A percentile compares a stretch with the other conserved stretches of the same genome.
These are phyloP conservation scores for Aspergillus flavus DNA, from an alignment of 2,329 filamentous ascomycete genomes.

Conservation along the genomic window DNA sequence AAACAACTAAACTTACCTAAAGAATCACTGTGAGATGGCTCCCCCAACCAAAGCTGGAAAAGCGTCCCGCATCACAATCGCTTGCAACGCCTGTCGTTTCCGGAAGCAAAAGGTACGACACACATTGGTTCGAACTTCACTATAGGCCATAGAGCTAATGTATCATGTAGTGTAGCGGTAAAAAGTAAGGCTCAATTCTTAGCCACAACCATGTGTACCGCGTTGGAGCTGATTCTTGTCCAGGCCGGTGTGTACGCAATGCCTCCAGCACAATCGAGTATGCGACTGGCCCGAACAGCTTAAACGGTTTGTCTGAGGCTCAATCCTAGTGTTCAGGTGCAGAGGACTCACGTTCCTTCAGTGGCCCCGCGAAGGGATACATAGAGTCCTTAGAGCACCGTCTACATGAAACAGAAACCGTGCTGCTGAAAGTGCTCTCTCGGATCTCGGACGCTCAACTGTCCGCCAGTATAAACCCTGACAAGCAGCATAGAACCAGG, in stretches of 20 bases:
- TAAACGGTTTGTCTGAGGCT: conserved; percentile 33
- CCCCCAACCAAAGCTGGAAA: conserved; percentile 23
- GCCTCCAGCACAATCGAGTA: conserved; percentile 33
- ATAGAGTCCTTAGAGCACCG: conserved; percentile 48
- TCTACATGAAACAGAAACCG: conserved; percentile 45
- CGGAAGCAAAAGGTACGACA: conserved; percentile 46
- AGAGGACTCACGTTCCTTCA: conserved; percentile 16
- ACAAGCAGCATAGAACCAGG: not conserved
- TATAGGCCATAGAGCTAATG: not conserved
- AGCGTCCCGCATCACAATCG: conserved; percentile 41
- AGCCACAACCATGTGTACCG: not conserved
- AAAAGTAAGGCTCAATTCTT: conserved; percentile 34
- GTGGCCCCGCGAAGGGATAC: conserved; percentile 52
- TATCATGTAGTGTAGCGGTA: conserved; percentile 39
- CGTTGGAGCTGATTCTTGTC: not conserved
- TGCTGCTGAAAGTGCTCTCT: conserved; percentile 42
- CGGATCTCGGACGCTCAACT: conserved; percentile 37
- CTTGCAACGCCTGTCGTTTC: conserved; percentile 45
- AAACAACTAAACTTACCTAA: not conserved
- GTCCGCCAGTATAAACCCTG: conserved; percentile 22
- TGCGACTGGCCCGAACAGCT: conserved; percentile 44
- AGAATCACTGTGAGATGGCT: not conserved
- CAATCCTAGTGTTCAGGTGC: not conserved
- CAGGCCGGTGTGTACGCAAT: conserved; percentile 42
- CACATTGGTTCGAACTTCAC: not conserved